Evolutionary conservation across 2,329 filamentous ascomycete species (phyloP), one percentile per base, ranked within the genome.

Genomic region (Colletotrichum truncatum): DNA sequence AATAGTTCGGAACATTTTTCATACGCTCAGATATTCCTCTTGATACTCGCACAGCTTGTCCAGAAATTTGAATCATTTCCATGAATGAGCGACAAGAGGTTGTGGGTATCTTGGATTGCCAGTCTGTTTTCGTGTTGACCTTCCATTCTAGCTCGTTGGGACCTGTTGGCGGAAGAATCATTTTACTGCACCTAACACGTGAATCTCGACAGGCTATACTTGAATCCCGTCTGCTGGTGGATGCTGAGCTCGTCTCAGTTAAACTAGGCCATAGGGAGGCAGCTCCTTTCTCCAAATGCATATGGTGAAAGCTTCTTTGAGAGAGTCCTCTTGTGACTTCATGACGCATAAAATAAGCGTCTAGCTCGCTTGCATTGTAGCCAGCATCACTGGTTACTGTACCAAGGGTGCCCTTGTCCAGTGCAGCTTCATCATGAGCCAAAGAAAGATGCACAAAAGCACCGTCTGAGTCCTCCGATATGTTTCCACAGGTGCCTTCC

Each of bases 401-500:
- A n/a, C 6, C 9, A 7, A 18, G 11, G 26, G 25, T n/a, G 16
- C 23, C 25, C 18, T 11, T 16, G 5, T 36, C 14, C 16, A 18
- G 34, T 4, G 12, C 11, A 32, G 25, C 11, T 25, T 23, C n/a
- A 10, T 32, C 26, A 5, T 8, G 6, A 23, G 5, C 4, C 12
- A 76, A 68, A 2, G 79, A 60, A 21, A 87, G 75, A 0, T 77
- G 74, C 1, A 81, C 77, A 71, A 91, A 87, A 0, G 81, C 70
- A 2, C 85, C 83, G 5, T 73, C 75, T 21, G 70, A 67, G 23
- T 81, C 76, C 14, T 75, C 73, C 21, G 84, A 82, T 5, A 95
- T 75, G 2, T 86, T 80, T 43, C 80, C 80, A 23, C 87, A 85
- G 65, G 87, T 86, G 0, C 94, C 95, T 70, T 91, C 82, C 70